Conservation (phyloP, 805 yeast species). For the Candida broadrunensis region DNA sequence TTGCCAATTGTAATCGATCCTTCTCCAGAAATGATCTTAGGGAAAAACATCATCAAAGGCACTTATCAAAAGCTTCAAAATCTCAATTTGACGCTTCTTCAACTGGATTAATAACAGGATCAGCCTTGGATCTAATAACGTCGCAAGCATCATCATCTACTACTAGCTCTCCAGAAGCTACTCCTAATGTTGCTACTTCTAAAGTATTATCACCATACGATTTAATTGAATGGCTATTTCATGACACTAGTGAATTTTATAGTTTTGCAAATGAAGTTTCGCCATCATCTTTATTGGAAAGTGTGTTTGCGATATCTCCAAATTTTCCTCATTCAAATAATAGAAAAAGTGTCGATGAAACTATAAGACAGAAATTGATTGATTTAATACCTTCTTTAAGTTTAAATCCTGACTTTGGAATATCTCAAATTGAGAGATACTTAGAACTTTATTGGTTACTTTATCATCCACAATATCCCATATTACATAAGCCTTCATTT, state of each 20-base stretch:
- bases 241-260: slow-evolving; percentile 9
- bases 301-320: slow-evolving; percentile 16
- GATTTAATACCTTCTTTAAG: slow-evolving; percentile 13
- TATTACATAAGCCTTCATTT: slow-evolving; percentile 60
- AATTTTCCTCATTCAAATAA: slow-evolving; percentile 15
- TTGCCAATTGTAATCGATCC: slow-evolving; percentile 15
- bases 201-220: slow-evolving; percentile 22
- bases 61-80: slow-evolving; percentile 5
- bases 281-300: slow-evolving; percentile 14
- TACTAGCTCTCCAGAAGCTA: background rate
- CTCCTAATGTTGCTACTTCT: background rate
- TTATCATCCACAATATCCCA: slow-evolving; percentile 56
- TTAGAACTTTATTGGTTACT: slow-evolving; percentile 49
- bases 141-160: background rate
- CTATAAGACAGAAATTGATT: slow-evolving; percentile 9
- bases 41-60: slow-evolving; percentile 18
- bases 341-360: slow-evolving; percentile 12
- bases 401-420: slow-evolving; percentile 13
- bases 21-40: slow-evolving; percentile 19
- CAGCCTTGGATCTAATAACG: background rate
- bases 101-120: background rate
- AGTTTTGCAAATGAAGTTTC: slow-evolving; percentile 13
- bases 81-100: background rate
- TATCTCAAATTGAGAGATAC: slow-evolving; percentile 14
- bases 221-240: slow-evolving; percentile 28